Conservation (phyloP, 352 stramenopile species). For the Globisporangium uncinulatum region DNA sequence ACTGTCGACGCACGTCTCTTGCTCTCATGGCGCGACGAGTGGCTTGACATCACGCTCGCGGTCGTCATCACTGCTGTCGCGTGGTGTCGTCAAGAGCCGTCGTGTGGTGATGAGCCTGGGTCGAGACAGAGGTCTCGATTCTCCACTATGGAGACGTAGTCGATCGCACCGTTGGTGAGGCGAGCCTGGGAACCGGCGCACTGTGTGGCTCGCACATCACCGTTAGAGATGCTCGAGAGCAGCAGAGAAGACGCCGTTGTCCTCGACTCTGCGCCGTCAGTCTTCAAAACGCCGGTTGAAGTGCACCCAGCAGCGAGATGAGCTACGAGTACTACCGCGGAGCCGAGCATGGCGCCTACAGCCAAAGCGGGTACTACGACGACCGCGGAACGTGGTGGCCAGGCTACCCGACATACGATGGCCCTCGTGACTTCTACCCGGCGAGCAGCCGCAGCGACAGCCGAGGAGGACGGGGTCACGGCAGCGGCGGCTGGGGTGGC, state of each 20-base stretch:
- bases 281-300: neutral
- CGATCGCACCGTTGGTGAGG: neutral
- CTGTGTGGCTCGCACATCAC: neutral
- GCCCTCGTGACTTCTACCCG: constrained; percentile 3
- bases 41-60: no score
- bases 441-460: constrained; percentile 18
- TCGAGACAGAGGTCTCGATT: no score
- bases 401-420: neutral
- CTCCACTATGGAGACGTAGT: no score
- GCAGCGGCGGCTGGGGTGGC: no score
- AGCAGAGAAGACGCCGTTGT: neutral
- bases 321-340: constrained; percentile 34
- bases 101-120: no score
- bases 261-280: neutral
- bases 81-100: no score
- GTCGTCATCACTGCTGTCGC: no score
- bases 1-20: no score
- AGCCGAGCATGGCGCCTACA: constrained; percentile 14
- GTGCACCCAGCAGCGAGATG: constrained; percentile 18
- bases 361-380: constrained; percentile 12
- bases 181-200: neutral
- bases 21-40: no score
- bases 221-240: neutral
- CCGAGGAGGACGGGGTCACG: constrained; percentile 6
- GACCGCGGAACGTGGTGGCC: neutral